phyloP scores from a whole-genome alignment of 2,329 filamentous ascomycete genomes.

The Rosellinia necatrix region DNA sequence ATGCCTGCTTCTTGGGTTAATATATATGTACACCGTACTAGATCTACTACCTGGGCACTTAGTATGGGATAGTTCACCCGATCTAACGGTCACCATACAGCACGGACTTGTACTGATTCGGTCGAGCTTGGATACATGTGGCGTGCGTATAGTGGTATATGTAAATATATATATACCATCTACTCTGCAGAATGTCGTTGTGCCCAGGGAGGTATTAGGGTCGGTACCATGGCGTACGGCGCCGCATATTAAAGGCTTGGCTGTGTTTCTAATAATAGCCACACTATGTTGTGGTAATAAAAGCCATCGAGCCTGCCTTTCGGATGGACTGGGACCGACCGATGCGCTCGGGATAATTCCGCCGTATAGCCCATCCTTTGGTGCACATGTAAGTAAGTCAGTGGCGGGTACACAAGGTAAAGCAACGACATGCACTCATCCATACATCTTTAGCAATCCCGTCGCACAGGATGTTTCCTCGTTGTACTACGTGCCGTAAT shows the following conservation, averaged over 20 bases:
- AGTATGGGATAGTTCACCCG: constrained; percentile 15
- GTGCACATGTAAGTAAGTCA: neutral
- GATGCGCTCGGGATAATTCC: constrained; percentile 20
- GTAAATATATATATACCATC: neutral
- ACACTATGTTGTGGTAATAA: constrained; percentile 1
- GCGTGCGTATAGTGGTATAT: no score
- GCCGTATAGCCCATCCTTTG: constrained; percentile 1
- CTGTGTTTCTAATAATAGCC: neutral
- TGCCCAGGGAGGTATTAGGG: no score
- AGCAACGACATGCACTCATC: neutral
- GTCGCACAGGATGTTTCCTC: neutral
- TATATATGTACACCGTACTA: constrained; percentile 7
- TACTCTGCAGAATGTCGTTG: neutral
- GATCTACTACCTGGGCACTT: constrained; percentile 23
- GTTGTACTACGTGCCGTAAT: neutral
- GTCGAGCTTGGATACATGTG: no score
- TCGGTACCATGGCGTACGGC: neutral
- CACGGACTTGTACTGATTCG: constrained; percentile 9
- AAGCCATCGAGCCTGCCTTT: constrained; percentile 18
- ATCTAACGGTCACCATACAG: constrained; percentile 24
- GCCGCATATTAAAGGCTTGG: neutral
- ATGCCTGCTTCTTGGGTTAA: constrained; percentile 17
- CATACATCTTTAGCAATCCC: no score
- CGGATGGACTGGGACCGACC: constrained; percentile 21
- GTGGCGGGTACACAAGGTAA: neutral